Base-by-base conservation (phyloP, 192 early-diverging fungal species). In the Martensiomyces pterosporus region DNA sequence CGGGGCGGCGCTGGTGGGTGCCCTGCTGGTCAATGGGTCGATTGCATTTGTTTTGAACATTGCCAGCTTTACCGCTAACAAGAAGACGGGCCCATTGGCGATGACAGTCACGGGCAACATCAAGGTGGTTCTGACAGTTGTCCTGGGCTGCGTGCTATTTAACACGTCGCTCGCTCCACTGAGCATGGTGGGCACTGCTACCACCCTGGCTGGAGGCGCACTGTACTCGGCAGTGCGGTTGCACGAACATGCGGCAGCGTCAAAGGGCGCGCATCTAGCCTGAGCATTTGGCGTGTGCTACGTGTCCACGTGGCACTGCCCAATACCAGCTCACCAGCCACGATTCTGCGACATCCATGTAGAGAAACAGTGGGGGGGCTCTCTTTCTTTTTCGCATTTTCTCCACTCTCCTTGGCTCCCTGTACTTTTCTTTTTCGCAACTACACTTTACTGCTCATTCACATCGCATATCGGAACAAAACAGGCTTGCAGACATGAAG, bases 21-120 rank as follows among this genome's bases (percentile, higher is more conserved):
- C 85, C 0, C 69, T 94, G 37, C 40, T 78, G 2, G 72, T 83
- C 24, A 94, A 94, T 51, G 90, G 89, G 1, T 52, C 77, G 10
- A 79, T 93, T 52, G 92, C 92, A 9, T 94, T 94, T 70, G 80
- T 80, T 52, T 64, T 94, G 9, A 94, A 94, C 62, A 72, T 85
- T n/a, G 86, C 85, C 19, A 85, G 82, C 35, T 92, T 94, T 41
- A 85, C 82, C 0, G 88, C 90, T n/a, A 94, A 87, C 70, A 86
- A 85, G 49, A 83, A 87, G 47, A 90, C 90, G 2, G 82, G 84
- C 34, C 87, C 92, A 3, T 74, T 94, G 52, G 65, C 65, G 12
- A 67, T 67, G 64, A 67, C 64, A 1, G 57, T 65, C n/a, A 39
- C 64, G 47, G 79, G 68, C 15, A 81, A 81, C 57, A 67, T 81